phyloP scores from a whole-genome alignment of 352 stramenopile species.

The Pythium angustatum region DNA sequence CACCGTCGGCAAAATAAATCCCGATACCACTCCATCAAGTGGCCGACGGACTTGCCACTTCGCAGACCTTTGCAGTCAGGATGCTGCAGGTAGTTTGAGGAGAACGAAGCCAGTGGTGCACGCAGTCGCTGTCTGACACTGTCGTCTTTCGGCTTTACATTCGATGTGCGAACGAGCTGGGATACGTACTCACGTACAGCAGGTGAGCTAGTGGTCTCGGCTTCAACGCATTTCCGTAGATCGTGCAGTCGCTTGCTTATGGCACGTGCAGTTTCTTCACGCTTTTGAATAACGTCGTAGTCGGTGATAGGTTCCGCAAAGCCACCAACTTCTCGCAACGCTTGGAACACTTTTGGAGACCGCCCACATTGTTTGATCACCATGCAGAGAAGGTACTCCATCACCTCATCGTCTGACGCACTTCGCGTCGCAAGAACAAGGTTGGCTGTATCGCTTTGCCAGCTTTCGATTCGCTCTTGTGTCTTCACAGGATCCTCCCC shows the following conservation, averaged over 20 bases:
- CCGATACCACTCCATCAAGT: slow-evolving; percentile 75
- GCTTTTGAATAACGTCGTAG: slow-evolving; percentile 50
- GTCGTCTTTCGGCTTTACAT: not conserved
- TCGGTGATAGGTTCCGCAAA: slow-evolving; percentile 44
- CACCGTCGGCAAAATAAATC: slow-evolving; percentile 90
- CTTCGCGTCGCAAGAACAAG: slow-evolving; percentile 40
- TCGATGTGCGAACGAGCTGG: slow-evolving; percentile 2
- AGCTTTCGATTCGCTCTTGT: slow-evolving; percentile 17
- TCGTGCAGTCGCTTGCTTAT: slow-evolving; percentile 32
- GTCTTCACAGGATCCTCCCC: slow-evolving; percentile 12
- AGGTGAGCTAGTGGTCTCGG: not conserved
- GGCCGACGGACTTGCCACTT: slow-evolving; percentile 42
- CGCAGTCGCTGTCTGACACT: not conserved
- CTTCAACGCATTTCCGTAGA: slow-evolving; percentile 8
- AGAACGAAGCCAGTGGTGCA: slow-evolving; percentile 48
- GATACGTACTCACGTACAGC: slow-evolving; percentile 9
- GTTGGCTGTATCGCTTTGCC: slow-evolving; percentile 18
- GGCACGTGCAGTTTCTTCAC: slow-evolving; percentile 25
- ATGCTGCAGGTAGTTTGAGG: slow-evolving; percentile 50
- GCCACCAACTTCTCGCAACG: slow-evolving; percentile 34
- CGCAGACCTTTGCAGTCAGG: slow-evolving; percentile 41
- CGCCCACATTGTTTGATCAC: slow-evolving; percentile 50
- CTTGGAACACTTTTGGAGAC: slow-evolving; percentile 48
- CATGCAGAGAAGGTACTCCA: slow-evolving; percentile 59
- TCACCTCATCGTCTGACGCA: slow-evolving; percentile 56